Evolutionary conservation across 2,329 filamentous ascomycete species (phyloP).

Genomic region (Claviceps monticola): DNA sequence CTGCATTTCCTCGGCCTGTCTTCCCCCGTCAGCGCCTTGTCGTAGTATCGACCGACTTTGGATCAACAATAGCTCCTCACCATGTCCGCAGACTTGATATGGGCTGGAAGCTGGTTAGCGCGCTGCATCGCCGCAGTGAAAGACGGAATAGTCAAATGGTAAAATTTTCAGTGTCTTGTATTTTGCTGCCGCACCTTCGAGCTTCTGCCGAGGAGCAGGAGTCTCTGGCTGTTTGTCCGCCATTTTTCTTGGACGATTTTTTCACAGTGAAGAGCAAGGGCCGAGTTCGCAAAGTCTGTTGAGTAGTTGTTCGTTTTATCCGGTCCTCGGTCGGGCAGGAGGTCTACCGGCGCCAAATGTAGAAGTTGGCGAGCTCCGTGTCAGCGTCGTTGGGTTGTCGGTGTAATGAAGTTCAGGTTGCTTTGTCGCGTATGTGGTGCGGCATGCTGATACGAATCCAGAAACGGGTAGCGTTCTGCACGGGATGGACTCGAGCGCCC

Average conservation of each 20-base stretch:
- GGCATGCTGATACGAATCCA: neutral
- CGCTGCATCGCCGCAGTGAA: neutral
- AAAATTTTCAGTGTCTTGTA: neutral
- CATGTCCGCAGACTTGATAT: conserved; percentile 98
- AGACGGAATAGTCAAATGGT: neutral
- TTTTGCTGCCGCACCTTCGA: conserved; percentile 45
- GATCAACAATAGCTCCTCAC: conserved; percentile 32
- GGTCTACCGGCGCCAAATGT: no score
- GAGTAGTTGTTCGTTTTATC: neutral
- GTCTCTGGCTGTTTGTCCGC: conserved; percentile 27
- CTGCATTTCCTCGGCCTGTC: conserved; percentile 91
- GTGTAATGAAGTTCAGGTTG: no score
- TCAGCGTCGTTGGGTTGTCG: no score
- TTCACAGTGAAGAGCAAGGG: neutral
- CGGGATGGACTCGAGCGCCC: neutral
- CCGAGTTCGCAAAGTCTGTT: neutral
- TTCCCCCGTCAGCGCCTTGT: conserved; percentile 15
- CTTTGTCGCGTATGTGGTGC: neutral
- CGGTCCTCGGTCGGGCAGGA: neutral
- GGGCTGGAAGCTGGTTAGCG: conserved; percentile 42
- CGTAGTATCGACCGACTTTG: neutral
- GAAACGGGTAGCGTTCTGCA: neutral
- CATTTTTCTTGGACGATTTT: conserved; percentile 14
- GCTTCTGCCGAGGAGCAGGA: conserved; percentile 53
- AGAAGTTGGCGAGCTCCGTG: no score